phyloP scores from a whole-genome alignment of 1,139 yeast genomes.

The Magnusiomyces ingens region DNA sequence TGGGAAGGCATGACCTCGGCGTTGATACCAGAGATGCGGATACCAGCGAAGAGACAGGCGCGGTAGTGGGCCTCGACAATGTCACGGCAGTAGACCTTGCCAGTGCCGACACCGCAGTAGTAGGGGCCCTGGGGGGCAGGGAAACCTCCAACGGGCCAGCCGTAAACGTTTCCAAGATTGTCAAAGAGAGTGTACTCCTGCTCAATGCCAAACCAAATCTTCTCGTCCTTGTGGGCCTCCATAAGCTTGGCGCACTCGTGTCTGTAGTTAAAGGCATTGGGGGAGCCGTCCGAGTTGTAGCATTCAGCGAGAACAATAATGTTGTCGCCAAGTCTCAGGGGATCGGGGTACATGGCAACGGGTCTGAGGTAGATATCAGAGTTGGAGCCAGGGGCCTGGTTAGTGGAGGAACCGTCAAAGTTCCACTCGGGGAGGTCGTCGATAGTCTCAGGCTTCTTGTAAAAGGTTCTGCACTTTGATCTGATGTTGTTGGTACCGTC shows the following conservation, averaged over 20 bases:
- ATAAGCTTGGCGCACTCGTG: slow-evolving; percentile 94
- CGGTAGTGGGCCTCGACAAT: slow-evolving; percentile 98
- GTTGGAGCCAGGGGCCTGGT: slow-evolving; percentile 97
- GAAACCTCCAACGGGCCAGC: slow-evolving; percentile 99
- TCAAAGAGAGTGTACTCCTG: slow-evolving; percentile 97
- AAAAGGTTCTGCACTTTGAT: slow-evolving; percentile 87
- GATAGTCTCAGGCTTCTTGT: slow-evolving; percentile 58
- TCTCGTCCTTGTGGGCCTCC: slow-evolving; percentile 82
- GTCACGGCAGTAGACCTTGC: slow-evolving; percentile 96
- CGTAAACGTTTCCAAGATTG: slow-evolving; percentile 82
- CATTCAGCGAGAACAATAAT: slow-evolving; percentile 91
- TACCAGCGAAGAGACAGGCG: slow-evolving; percentile 91
- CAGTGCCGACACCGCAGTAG: slow-evolving; percentile 99
- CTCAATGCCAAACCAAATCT: slow-evolving; percentile 96
- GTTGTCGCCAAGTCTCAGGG: slow-evolving; percentile 97
- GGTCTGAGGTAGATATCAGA: slow-evolving; percentile 94
- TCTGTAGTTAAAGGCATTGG: slow-evolving; percentile 97
- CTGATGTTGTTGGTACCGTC: slow-evolving; percentile 90
- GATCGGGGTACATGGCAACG: slow-evolving; percentile 88
- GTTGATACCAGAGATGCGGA: slow-evolving; percentile 88
- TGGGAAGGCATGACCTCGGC: slow-evolving; percentile 99
- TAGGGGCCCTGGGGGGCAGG: slow-evolving; percentile 99
- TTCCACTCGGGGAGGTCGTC: slow-evolving; percentile 98
- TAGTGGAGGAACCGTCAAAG: slow-evolving; percentile 97
- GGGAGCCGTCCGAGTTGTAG: slow-evolving; percentile 98